Evolutionary conservation across 208 protist species (phyloP).

Genomic region (Sergeia podlipaevii): DNA sequence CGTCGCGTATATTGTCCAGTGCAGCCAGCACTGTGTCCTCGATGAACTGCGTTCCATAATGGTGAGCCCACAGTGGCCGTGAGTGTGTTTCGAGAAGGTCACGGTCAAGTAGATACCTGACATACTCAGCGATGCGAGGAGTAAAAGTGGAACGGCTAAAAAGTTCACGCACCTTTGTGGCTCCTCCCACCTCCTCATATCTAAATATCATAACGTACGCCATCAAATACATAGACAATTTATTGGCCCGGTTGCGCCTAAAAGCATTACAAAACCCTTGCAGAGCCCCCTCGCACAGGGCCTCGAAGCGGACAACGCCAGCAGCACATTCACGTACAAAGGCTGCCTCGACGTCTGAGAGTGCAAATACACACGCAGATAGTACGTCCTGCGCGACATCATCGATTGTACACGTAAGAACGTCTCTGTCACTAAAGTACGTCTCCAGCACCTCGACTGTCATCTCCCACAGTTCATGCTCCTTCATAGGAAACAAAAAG

Average conservation of each 20-base stretch:
- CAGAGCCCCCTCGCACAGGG: constrained; percentile 61
- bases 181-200: constrained; percentile 38
- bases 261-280: constrained; percentile 65
- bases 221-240: constrained; percentile 60
- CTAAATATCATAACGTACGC: constrained; percentile 74
- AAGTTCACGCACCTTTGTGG: constrained; percentile 44
- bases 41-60: constrained; percentile 64
- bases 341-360: constrained; percentile 22
- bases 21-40: constrained; percentile 19
- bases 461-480: constrained; percentile 46
- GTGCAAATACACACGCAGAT: neutral
- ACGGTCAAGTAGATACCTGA: constrained; percentile 50
- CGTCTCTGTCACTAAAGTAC: constrained; percentile 8
- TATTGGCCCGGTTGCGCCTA: constrained; percentile 50
- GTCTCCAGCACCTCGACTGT: constrained; percentile 40
- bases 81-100: constrained; percentile 25
- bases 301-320: constrained; percentile 47
- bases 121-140: constrained; percentile 50
- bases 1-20: constrained; percentile 19
- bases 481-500: constrained; percentile 29
- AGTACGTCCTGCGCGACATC: constrained; percentile 35
- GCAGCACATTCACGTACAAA: constrained; percentile 47
- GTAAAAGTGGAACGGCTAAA: constrained; percentile 38
- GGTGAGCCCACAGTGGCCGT: constrained; percentile 32
- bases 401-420: constrained; percentile 27